phyloP scores from a whole-genome alignment of 192 early-diverging fungal genomes.

The Podila verticillata region DNA sequence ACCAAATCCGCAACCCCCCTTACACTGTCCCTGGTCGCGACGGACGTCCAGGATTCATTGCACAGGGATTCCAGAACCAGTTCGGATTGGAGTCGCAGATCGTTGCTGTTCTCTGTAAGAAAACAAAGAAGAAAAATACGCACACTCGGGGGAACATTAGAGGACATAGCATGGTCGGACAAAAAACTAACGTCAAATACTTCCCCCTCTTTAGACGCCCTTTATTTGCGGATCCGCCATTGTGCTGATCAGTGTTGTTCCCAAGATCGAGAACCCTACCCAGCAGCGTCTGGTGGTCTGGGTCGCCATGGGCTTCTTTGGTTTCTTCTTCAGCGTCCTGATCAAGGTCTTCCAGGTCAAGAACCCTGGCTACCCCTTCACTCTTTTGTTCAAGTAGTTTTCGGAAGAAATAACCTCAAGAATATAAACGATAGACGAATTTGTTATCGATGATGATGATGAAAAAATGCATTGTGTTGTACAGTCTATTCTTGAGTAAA shows the following conservation, averaged over 20 bases:
- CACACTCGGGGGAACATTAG: no score
- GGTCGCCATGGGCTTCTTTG: constrained; percentile 67
- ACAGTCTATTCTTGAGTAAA: constrained; percentile 1
- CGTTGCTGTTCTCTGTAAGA: constrained; percentile 76
- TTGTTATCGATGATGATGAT: not conserved
- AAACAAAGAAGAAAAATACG: no score
- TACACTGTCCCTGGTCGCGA: constrained; percentile 63
- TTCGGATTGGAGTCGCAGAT: constrained; percentile 79
- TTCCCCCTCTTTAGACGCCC: constrained; percentile 67
- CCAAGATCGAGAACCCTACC: constrained; percentile 59
- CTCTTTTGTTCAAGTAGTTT: constrained; percentile 54
- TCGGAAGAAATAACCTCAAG: no score
- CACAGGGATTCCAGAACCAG: constrained; percentile 73
- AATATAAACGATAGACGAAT: not conserved
- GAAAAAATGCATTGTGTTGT: constrained; percentile 3
- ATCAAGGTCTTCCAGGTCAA: constrained; percentile 76
- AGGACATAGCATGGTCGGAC: no score
- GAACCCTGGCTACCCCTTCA: constrained; percentile 78
- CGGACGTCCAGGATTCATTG: constrained; percentile 68
- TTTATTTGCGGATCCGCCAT: constrained; percentile 64
- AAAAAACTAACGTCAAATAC: no score
- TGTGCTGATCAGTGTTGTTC: constrained; percentile 62
- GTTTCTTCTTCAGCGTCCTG: constrained; percentile 72
- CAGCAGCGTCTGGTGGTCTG: constrained; percentile 69
- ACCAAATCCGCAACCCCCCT: constrained; percentile 80